These are phyloP conservation scores for Lactifluus subvellereus DNA, from an alignment of 768 basidiomycete genomes.

Conservation along the genomic window DNA sequence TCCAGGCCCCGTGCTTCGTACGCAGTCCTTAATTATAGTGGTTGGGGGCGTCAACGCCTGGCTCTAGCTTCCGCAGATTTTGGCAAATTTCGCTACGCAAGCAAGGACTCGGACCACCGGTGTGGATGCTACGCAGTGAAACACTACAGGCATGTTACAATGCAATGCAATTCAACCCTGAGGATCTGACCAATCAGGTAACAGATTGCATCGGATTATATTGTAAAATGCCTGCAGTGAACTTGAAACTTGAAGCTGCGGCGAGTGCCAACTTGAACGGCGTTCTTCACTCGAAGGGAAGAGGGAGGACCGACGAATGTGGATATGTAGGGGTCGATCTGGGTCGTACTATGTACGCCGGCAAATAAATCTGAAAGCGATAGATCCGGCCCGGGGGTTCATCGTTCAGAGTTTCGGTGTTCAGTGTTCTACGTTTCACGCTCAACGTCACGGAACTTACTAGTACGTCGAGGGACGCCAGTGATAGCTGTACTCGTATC, in stretches of 20 bases:
- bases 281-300: not conserved
- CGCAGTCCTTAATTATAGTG: not conserved
- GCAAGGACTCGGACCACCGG: not conserved
- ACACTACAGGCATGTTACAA: too few relatives aligned
- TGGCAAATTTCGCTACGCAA: not conserved
- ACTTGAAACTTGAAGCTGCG: not conserved
- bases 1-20: not conserved
- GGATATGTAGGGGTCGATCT: not conserved
- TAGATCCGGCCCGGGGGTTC: too few relatives aligned
- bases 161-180: too few relatives aligned
- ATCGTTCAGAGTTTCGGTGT: too few relatives aligned
- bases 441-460: too few relatives aligned
- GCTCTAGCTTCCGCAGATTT: not conserved
- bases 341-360: not conserved
- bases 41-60: not conserved
- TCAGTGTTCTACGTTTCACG: too few relatives aligned
- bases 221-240: too few relatives aligned
- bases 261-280: not conserved
- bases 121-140: not conserved
- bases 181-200: too few relatives aligned
- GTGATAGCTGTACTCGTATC: not conserved
- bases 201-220: too few relatives aligned
- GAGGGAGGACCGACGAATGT: not conserved
- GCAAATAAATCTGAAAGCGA: too few relatives aligned
- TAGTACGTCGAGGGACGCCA: too few relatives aligned